These are phyloP conservation scores for Botryotinia convoluta DNA, from an alignment of 2,329 filamentous ascomycete species.

Conservation along the genomic window DNA sequence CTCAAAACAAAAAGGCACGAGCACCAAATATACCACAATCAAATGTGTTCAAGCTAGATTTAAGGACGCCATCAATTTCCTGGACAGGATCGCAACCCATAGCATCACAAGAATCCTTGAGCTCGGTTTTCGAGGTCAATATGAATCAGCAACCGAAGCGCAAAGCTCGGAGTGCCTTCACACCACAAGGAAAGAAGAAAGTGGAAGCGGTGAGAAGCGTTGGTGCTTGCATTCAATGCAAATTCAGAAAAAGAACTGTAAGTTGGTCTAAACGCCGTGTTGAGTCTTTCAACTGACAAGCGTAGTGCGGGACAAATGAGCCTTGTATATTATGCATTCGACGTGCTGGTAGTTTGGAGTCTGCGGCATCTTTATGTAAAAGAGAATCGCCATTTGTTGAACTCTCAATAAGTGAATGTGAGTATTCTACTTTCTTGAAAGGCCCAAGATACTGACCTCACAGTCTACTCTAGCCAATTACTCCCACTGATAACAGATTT, in stretches of 20 bases:
- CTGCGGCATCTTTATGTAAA: constrained; percentile 13
- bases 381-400: constrained; percentile 22
- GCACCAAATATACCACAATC: not conserved
- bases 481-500: constrained; percentile 10
- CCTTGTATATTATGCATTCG: constrained; percentile 18
- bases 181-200: constrained; percentile 21
- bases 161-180: constrained; percentile 20
- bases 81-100: not conserved
- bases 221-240: constrained; percentile 36
- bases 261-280: not conserved
- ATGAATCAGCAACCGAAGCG: constrained; percentile 6
- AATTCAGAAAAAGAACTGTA: constrained; percentile 35
- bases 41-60: constrained; percentile 9
- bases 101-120: constrained; percentile 15
- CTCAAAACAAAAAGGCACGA: not conserved
- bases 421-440: not conserved
- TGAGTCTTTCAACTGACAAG: not conserved
- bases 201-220: constrained; percentile 30
- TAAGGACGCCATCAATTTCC: constrained; percentile 5
- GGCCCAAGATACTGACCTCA: not conserved
- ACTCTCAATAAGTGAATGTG: constrained; percentile 21
- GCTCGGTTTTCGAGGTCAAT: constrained; percentile 20
- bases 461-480: not conserved
- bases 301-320: constrained; percentile 14
- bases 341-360: constrained; percentile 6